Percentiles rank a stretch among this genome's conserved stretches.
phyloP scores from a whole-genome alignment of 306 rosid genomes.

The Arachis stenosperma region DNA sequence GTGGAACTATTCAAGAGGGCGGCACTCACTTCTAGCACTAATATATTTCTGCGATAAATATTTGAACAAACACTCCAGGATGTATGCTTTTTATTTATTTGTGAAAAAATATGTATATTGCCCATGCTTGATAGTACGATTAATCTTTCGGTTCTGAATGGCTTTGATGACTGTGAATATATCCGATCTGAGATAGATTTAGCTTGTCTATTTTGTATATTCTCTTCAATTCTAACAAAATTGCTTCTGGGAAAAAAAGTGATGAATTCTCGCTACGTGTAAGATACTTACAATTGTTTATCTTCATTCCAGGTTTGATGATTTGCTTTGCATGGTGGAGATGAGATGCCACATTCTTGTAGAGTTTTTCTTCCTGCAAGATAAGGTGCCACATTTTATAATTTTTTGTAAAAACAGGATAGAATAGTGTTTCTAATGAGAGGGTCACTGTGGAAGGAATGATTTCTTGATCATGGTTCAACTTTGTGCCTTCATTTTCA shows the following conservation, averaged over 20 bases:
- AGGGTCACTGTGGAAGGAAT: constrained; percentile 30
- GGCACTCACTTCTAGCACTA: too few species aligned
- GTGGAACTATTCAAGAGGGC: constrained; percentile 1
- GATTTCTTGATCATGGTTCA: constrained; percentile 28
- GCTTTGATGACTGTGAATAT: neutral
- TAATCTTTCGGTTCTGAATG: neutral
- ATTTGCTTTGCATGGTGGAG: constrained; percentile 35
- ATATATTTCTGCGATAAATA: neutral
- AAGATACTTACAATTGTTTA: constrained; percentile 33
- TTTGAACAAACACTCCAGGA: too few species aligned
- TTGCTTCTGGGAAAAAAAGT: neutral
- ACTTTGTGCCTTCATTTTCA: constrained; percentile 42
- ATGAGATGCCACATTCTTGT: constrained; percentile 44
- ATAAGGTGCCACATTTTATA: constrained; percentile 37
- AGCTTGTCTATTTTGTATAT: too few species aligned
- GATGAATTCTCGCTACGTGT: neutral
- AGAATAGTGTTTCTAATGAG: neutral
- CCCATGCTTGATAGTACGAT: neutral
- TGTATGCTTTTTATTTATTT: neutral
- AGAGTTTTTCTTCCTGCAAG: constrained; percentile 52
- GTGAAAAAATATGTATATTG: neutral
- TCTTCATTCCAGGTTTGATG: constrained; percentile 43
- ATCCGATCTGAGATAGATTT: too few species aligned
- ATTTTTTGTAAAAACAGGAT: constrained; percentile 21
- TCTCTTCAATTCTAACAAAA: too few species aligned